phyloP scores from a whole-genome alignment of 1,284 basidiomycete genomes.

The Stereum hirsutum region DNA sequence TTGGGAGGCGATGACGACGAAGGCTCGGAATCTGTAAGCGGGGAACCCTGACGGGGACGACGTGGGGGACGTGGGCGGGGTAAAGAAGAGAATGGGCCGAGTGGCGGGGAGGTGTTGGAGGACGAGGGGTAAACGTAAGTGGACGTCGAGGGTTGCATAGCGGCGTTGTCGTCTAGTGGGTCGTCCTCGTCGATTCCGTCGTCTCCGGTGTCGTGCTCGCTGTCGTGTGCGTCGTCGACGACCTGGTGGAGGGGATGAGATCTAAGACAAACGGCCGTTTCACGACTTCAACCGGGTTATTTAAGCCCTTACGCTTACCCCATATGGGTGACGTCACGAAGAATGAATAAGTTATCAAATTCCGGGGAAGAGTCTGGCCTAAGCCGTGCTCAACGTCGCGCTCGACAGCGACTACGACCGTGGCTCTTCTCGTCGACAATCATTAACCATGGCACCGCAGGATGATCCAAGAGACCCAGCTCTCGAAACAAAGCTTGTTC shows the following conservation, averaged over 20 bases:
- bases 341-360: too few species aligned
- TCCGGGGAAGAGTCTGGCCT: too few species aligned
- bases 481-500: constrained; percentile 43
- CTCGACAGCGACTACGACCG: too few species aligned
- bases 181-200: background rate
- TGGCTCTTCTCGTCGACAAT: too few species aligned
- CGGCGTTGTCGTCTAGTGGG: background rate
- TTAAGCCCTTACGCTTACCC: too few species aligned
- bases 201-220: background rate
- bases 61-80: background rate
- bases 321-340: too few species aligned
- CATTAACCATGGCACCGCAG: too few species aligned
- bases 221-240: background rate
- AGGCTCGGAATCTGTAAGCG: background rate
- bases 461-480: constrained; percentile 62
- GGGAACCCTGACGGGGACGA: background rate
- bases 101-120: background rate
- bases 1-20: constrained; percentile 11
- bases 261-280: too few species aligned
- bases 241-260: too few species aligned
- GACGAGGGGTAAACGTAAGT: background rate
- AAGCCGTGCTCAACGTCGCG: too few species aligned
- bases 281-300: too few species aligned
- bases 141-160: background rate
- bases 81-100: background rate